A percentile compares a stretch with the other conserved stretches of the same genome.
These are phyloP conservation scores for Solanum hybrid DNA, from an alignment of 305 asterid genomes.

Conservation along the genomic window DNA sequence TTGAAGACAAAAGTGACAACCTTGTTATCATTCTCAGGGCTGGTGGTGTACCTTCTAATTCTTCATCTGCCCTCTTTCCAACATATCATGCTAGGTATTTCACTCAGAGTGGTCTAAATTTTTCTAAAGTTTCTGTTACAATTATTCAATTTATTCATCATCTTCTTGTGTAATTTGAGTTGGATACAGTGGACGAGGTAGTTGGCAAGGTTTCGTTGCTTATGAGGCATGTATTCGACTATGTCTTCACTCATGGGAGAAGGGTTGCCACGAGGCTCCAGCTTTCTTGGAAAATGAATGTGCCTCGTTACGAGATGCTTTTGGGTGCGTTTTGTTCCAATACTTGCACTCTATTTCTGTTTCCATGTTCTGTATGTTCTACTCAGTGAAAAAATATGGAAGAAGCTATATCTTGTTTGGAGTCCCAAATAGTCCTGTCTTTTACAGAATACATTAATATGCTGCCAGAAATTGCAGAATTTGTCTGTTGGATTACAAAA, in stretches of 20 bases:
- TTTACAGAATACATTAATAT: neutral
- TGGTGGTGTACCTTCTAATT: slow-evolving; percentile 38
- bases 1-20: slow-evolving; percentile 3
- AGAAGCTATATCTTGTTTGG: slow-evolving; percentile 1
- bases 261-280: slow-evolving; percentile 70
- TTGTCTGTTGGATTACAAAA: neutral
- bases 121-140: neutral
- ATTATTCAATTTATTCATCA: neutral
- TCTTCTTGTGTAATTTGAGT: neutral
- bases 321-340: slow-evolving; percentile 42
- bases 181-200: slow-evolving; percentile 68
- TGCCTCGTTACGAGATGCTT: slow-evolving; percentile 69
- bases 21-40: slow-evolving; percentile 38
- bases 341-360: neutral
- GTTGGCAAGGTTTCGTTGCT: slow-evolving; percentile 67
- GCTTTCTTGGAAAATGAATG: slow-evolving; percentile 80
- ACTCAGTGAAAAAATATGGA: neutral
- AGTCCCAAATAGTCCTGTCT: neutral
- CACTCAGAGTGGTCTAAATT: neutral
- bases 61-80: slow-evolving; percentile 58
- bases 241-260: slow-evolving; percentile 91
- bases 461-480: neutral
- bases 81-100: slow-evolving; percentile 83
- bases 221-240: slow-evolving; percentile 92
- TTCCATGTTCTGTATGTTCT: neutral